Conservation (phyloP, 2,329 filamentous ascomycete genomes). For the Bipolaris zeicola region DNA sequence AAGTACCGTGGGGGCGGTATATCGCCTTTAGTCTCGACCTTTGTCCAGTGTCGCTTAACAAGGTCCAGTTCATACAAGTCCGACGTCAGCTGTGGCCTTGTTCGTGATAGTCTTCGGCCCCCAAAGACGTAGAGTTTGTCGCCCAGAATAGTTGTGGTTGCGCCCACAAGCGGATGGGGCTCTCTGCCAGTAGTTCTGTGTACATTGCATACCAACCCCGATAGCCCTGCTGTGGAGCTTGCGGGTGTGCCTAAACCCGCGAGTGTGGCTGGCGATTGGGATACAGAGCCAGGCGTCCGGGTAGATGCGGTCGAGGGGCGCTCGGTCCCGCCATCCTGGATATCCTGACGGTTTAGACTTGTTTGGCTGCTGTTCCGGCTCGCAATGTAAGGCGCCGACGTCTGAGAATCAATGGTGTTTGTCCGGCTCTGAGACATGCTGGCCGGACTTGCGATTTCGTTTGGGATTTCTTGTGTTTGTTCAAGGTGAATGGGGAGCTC, state of each 20-base stretch:
- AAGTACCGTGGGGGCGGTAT: slow-evolving; percentile 93
- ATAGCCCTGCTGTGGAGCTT: slow-evolving; percentile 63
- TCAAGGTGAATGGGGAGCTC: slow-evolving; percentile 31
- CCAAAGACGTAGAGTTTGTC: slow-evolving; percentile 98
- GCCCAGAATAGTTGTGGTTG: slow-evolving; percentile 91
- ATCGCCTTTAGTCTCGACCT: slow-evolving; percentile 81
- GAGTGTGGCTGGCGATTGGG: slow-evolving; percentile 51
- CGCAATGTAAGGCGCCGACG: slow-evolving; percentile 50
- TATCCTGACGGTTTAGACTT: slow-evolving; percentile 52
- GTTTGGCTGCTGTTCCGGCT: slow-evolving; percentile 55
- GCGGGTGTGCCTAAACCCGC: slow-evolving; percentile 47
- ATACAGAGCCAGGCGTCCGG: slow-evolving; percentile 49
- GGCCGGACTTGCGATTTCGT: slow-evolving; percentile 36
- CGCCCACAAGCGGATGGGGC: slow-evolving; percentile 88
- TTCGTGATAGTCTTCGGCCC: slow-evolving; percentile 83
- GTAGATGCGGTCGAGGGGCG: slow-evolving; percentile 39
- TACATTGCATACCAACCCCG: slow-evolving; percentile 71
- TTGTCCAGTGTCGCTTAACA: slow-evolving; percentile 90
- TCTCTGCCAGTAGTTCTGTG: slow-evolving; percentile 87
- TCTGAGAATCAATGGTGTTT: slow-evolving; percentile 56
- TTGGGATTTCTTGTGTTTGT: slow-evolving; percentile 19
- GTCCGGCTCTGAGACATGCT: slow-evolving; percentile 54
- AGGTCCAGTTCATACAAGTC: slow-evolving; percentile 94
- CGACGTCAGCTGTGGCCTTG: slow-evolving; percentile 81
- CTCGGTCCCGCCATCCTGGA: slow-evolving; percentile 50